phyloP scores from a whole-genome alignment of 1,284 basidiomycete genomes.

The Kwoniella shivajii region DNA sequence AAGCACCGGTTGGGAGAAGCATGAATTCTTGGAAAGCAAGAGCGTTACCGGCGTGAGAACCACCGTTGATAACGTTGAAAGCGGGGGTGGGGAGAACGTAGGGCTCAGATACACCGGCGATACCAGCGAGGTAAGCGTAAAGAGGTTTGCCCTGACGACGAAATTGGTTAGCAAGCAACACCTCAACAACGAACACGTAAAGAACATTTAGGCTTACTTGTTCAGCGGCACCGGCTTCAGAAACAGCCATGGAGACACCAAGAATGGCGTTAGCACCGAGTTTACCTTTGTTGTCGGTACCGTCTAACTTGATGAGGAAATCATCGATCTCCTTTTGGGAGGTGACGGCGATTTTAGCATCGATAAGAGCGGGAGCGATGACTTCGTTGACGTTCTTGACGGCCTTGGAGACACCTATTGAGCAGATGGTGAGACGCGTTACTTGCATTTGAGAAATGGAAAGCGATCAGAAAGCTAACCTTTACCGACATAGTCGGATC shows the following conservation, averaged over 20 bases:
- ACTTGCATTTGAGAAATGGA: background rate
- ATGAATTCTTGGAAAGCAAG: conserved; percentile 99
- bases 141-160: conserved; percentile 73
- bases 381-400: conserved; percentile 91
- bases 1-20: conserved; percentile 93
- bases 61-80: conserved; percentile 99
- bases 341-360: conserved; percentile 82
- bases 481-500: conserved; percentile 96
- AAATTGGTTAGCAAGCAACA: conserved; percentile 1
- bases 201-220: conserved; percentile 57
- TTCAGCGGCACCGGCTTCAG: conserved; percentile 90
- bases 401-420: conserved; percentile 84
- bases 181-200: background rate
- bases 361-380: conserved; percentile 88
- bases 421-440: background rate
- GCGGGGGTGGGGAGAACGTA: conserved; percentile 88
- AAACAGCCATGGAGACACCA: conserved; percentile 95
- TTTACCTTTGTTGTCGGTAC: conserved; percentile 98
- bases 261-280: conserved; percentile 99
- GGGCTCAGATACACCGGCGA: conserved; percentile 91
- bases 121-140: conserved; percentile 94
- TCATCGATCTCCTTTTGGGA: conserved; percentile 96
- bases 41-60: conserved; percentile 98
- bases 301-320: conserved; percentile 98
- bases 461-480: conserved; percentile 58